These are phyloP conservation scores for Chrysoporthe cubensis DNA, from an alignment of 2,329 filamentous ascomycete species.

Conservation along the genomic window DNA sequence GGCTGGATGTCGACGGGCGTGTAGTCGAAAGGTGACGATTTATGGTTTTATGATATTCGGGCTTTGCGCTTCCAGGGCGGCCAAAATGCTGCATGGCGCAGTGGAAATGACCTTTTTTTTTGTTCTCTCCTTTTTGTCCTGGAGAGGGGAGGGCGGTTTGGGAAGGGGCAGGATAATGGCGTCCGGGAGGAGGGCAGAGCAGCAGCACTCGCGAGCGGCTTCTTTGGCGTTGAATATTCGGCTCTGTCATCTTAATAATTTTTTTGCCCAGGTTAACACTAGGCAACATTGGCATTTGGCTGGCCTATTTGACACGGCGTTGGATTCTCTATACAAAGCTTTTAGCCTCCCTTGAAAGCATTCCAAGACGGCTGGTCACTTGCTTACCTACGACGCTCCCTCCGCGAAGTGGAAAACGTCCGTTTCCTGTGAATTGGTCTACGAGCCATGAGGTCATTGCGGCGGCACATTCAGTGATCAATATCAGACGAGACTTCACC, in stretches of 20 bases:
- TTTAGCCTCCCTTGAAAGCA: neutral
- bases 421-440: neutral
- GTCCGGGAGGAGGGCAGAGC: neutral
- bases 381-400: neutral
- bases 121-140: neutral
- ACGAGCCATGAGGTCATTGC: neutral
- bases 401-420: neutral
- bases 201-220: neutral
- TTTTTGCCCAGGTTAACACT: neutral
- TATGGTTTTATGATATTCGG: neutral
- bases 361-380: neutral
- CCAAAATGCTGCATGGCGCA: neutral
- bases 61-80: neutral
- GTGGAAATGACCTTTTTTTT: neutral
- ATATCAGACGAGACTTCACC: neutral
- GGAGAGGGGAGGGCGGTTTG: neutral
- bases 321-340: neutral
- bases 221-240: neutral
- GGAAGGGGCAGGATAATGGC: neutral
- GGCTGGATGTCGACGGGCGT: slow-evolving; percentile 38
- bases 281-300: slow-evolving; percentile 1
- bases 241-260: neutral
- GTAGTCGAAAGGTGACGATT: neutral
- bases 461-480: neutral
- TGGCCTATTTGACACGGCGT: neutral